Evolutionary conservation across 345 rosid genomes (phyloP).

Genomic region (Angophora floribunda): DNA sequence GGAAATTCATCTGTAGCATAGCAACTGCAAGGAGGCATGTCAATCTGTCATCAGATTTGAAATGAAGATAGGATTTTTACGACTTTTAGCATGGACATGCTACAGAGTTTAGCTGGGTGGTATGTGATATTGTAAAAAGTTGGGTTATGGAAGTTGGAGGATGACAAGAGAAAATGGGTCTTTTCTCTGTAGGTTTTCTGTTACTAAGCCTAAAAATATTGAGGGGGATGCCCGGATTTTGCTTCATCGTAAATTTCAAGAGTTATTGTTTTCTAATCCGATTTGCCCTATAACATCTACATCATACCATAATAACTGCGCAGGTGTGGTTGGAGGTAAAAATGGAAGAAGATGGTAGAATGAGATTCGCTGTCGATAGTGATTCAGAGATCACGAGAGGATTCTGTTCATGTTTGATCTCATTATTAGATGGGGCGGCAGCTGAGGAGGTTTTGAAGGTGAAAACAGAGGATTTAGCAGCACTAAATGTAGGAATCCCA

Average conservation of each 20-base stretch:
- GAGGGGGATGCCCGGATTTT: background rate
- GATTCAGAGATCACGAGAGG: slow-evolving; percentile 86
- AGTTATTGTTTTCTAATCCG: background rate
- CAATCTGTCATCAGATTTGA: background rate
- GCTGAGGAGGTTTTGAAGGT: slow-evolving; percentile 72
- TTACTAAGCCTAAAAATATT: background rate
- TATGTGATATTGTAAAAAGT: background rate
- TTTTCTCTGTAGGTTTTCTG: background rate
- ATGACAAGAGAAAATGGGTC: background rate
- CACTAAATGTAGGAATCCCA: slow-evolving; percentile 51
- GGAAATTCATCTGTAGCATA: background rate
- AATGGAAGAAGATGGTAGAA: slow-evolving; percentile 50
- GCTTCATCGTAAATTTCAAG: background rate
- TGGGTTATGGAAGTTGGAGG: background rate
- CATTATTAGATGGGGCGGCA: slow-evolving; percentile 49
- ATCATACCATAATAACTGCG: background rate
- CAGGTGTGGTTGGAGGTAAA: slow-evolving; percentile 81
- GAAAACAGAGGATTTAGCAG: slow-evolving; percentile 64
- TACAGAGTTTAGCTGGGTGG: background rate
- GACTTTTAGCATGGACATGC: background rate
- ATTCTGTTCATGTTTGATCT: slow-evolving; percentile 66
- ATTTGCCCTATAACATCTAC: background rate
- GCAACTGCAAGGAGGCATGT: background rate
- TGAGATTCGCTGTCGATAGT: slow-evolving; percentile 75
- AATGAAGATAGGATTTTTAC: background rate